These are phyloP conservation scores for Phlebiopsis flavidoalba DNA, from an alignment of 768 basidiomycete genomes.

Conservation along the genomic window DNA sequence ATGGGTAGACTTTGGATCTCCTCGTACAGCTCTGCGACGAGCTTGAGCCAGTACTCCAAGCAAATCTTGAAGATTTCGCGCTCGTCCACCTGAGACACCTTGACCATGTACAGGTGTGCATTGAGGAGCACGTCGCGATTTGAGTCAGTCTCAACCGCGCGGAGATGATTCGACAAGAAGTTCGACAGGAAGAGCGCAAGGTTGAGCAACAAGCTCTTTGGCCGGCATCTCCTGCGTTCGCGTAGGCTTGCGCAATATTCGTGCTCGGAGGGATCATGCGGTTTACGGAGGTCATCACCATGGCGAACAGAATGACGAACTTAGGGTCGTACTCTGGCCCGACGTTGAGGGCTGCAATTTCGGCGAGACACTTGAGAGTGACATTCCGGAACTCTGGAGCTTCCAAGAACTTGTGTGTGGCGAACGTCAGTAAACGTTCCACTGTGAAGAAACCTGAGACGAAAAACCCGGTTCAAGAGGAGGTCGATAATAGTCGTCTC, in stretches of 20 bases:
- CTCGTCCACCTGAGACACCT: conserved; percentile 96
- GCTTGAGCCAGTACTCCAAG: conserved; percentile 94
- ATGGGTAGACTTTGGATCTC: conserved; percentile 92
- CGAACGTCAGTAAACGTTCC: conserved; percentile 5
- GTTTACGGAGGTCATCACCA: conserved; percentile 97
- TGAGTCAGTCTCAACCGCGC: conserved; percentile 86
- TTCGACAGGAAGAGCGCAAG: conserved; percentile 96
- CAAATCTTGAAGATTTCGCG: conserved; percentile 99
- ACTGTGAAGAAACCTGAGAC: conserved; percentile 9
- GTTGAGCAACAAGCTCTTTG: conserved; percentile 97
- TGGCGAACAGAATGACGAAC: conserved; percentile 95
- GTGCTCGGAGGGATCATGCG: conserved; percentile 95
- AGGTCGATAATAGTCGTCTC: conserved; percentile 97
- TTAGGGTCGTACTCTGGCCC: conserved; percentile 97
- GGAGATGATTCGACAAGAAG: conserved; percentile 90
- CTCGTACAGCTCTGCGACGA: conserved; percentile 95
- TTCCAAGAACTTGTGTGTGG: conserved; percentile 75
- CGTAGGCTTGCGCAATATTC: conserved; percentile 90
- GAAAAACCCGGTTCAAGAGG: conserved; percentile 86
- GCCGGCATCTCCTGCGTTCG: conserved; percentile 83
- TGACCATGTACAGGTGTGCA: conserved; percentile 97
- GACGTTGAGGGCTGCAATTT: conserved; percentile 92
- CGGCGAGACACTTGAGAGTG: conserved; percentile 92
- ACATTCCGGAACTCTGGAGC: conserved; percentile 96
- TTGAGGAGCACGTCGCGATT: conserved; percentile 93